Evolutionary conservation across 805 yeast genomes (phyloP).

Genomic region (Myxozyma monticola): DNA sequence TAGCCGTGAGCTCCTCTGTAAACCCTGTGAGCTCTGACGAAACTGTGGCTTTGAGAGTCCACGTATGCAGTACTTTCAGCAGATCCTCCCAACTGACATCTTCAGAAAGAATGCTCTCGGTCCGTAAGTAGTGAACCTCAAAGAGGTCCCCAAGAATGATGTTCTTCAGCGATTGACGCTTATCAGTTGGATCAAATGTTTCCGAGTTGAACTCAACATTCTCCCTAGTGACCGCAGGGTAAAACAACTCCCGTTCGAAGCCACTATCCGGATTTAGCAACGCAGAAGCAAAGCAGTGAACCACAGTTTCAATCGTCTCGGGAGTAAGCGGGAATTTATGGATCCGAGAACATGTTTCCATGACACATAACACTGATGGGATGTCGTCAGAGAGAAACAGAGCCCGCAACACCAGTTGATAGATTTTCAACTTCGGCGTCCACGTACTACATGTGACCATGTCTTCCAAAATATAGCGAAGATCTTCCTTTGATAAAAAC

Average conservation of each 20-base stretch:
- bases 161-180: not conserved
- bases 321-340: constrained; percentile 3
- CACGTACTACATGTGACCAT: constrained; percentile 13
- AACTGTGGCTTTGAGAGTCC: no score
- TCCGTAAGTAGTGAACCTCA: constrained; percentile 1
- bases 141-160: constrained; percentile 6
- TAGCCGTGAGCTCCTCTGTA: no score
- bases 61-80: constrained; percentile 4
- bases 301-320: constrained; percentile 4
- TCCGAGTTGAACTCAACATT: not conserved
- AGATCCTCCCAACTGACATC: constrained; percentile 15
- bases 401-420: constrained; percentile 3
- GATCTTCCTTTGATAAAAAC: not conserved
- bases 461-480: constrained; percentile 3
- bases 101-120: not conserved
- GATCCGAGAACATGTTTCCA: constrained; percentile 12
- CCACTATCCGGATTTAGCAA: not conserved
- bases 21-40: no score
- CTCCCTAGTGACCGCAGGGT: constrained; percentile 11
- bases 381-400: constrained; percentile 11
- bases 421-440: constrained; percentile 4
- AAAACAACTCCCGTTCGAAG: not conserved
- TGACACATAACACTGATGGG: constrained; percentile 5
- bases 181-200: not conserved
- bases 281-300: constrained; percentile 4